These are phyloP conservation scores for Blastobotrys serpentis DNA, from an alignment of 1,139 yeast genomes.

Conservation along the genomic window DNA sequence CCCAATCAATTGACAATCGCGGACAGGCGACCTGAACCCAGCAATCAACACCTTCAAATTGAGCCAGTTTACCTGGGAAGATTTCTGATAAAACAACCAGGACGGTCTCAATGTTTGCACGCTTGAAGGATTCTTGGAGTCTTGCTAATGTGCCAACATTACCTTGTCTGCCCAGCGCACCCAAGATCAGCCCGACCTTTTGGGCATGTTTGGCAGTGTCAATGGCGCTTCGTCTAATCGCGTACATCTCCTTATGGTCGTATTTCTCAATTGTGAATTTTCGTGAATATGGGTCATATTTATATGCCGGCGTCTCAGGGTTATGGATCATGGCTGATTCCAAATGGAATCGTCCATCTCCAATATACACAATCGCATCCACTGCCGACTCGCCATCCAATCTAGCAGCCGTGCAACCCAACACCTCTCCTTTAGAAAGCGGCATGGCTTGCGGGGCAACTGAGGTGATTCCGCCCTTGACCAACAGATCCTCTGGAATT, in stretches of 20 bases:
- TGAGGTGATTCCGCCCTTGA: conserved; percentile 40
- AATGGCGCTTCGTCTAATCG: conserved; percentile 74
- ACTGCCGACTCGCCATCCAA: conserved; percentile 47
- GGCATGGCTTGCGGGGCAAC: conserved; percentile 93
- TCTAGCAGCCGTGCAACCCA: conserved; percentile 93
- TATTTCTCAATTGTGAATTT: conserved; percentile 87
- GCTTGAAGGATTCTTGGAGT: conserved; percentile 53
- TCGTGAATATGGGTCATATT: conserved; percentile 92
- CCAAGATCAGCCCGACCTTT: conserved; percentile 80
- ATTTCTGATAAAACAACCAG: conserved; percentile 87
- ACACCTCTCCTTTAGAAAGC: conserved; percentile 89
- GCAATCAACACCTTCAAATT: conserved; percentile 91
- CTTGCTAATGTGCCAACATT: conserved; percentile 70
- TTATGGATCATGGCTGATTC: conserved; percentile 98
- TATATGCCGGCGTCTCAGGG: conserved; percentile 85
- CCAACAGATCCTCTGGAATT: conserved; percentile 53
- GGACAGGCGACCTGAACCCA: conserved; percentile 99
- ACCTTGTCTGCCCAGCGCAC: conserved; percentile 98
- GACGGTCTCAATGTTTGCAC: conserved; percentile 65
- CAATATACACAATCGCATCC: conserved; percentile 84
- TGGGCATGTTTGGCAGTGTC: conserved; percentile 55
- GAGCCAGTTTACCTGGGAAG: conserved; percentile 89
- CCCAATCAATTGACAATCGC: conserved; percentile 95
- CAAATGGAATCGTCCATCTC: conserved; percentile 94
- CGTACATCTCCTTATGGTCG: conserved; percentile 78